Base-by-base conservation (phyloP, 495 filamentous ascomycete species). In the Diplogelasinospora grovesii region DNA sequence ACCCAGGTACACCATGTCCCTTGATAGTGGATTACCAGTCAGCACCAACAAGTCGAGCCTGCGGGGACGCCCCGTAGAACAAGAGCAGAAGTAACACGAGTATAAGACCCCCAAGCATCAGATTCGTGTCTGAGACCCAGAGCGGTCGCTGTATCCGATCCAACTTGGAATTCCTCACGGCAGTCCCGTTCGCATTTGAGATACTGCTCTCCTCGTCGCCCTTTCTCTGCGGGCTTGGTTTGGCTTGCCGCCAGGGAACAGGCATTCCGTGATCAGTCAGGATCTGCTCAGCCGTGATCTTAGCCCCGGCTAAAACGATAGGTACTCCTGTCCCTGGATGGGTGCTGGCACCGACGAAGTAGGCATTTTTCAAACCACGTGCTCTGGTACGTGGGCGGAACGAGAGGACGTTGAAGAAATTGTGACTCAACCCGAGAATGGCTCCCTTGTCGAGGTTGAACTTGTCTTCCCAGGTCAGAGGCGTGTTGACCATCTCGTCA, bases 261-360 rank as follows among this genome's bases (percentile, higher is more conserved):
- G 13, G n/a, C 48, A 65, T 42, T 6, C 53, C 42, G 6, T 46
- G 24, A 46, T 71, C 69, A 23, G 56, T 57, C 5, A 77, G 48
- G 1, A 84, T 66, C 59, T 82, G 66, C 55, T 76, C 71, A 27
- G 61, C 61, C 0, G 78, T 77, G 41, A 86, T 66, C 58, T 74
- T 78, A 1, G 71, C 69, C 4, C 82, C 81, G 0, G 79, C 78
- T 9, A 86, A 59, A 30, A 75, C 73, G 41, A 85, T 81, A 19
- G 82, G 82, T 33, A 86, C 82, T 0, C 82, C 82, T 0, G 82
- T 83, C 2, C 81, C 82, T 0, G 82, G 82, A 68, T 86, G 81
- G 32, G 81, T 82, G 46, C 69, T 77, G 1, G 81, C 81, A 11
- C 82, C 82, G 1, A 84, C 82, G 55, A 86, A 84, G 47, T 79